Evolutionary conservation across 345 rosid genomes (phyloP), one percentile per base, ranked within the genome.

Genomic region (Ceriops tagal): DNA sequence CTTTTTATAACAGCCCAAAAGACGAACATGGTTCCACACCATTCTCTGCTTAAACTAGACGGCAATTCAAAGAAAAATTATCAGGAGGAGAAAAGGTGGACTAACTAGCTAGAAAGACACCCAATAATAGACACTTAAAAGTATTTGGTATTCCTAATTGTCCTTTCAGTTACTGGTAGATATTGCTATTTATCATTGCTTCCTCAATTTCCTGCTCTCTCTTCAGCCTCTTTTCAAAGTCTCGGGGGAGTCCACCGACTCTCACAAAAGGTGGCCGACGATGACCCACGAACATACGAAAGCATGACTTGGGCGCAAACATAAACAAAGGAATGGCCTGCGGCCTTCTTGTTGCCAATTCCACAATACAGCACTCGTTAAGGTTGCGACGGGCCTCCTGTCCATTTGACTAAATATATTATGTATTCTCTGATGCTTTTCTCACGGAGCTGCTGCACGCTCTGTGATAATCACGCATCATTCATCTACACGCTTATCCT

Each of bases 181-280:
- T 52, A 19, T 58, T 28, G 34, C 35, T 51, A 65, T 39, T 21
- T 51, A 65, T 39, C 16, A 46, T 63, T 66, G 65, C 52, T 59
- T 59, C 53, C 60, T 53, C n/a, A n/a, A 35, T 43, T 35, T 62
- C 16, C 72, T 19, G 58, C 76, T 55, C 35, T 66, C 35, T 62
- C 27, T 61, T 65, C 43, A 27, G n/a, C 66, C 58, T 62, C 64
- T 69, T 76, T 31, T 31, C 3, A 2, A 6, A 8, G 0, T 8
- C 9, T 34, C 1, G 74, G 66, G 73, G 32, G 63, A 71, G 55
- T 65, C 57, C 47, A 60, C 67, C 73, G 10, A 78, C 75, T 49
- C 5, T 24, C 52, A 68, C 21, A 24, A 26, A 62, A 58, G 64
- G 37, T 37, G 62, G 64, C 72, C 61, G 75, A 64, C 43, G 27